Conservation (phyloP, 176 grass and related monocot genomes). For the Thinopyrum elongatum region DNA sequence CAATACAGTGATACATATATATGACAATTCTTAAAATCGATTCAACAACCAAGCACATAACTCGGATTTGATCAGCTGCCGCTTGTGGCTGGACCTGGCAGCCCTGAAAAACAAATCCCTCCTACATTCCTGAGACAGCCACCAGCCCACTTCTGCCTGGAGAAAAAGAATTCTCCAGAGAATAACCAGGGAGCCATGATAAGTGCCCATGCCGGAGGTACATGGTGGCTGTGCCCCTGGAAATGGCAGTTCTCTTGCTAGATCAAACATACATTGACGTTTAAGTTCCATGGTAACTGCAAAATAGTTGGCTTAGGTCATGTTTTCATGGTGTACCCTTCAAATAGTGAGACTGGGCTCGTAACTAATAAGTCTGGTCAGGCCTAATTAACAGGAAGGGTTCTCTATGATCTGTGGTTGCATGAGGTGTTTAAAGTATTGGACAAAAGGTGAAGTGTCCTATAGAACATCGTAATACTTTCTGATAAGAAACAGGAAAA, state of each 20-base stretch:
- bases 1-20: neutral
- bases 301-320: constrained; percentile 2
- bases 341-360: neutral
- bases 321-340: neutral
- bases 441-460: neutral
- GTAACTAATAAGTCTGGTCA: constrained; percentile 3
- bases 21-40: neutral
- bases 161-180: neutral
- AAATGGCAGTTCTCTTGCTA: neutral
- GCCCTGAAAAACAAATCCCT: neutral
- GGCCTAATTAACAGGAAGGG: neutral
- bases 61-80: neutral
- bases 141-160: neutral
- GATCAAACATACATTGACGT: neutral
- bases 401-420: neutral
- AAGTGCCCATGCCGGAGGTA: neutral
- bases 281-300: neutral
- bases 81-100: neutral
- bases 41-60: neutral
- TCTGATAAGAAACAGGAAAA: neutral
- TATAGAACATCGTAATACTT: neutral
- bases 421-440: constrained; percentile 1
- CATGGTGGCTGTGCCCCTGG: neutral
- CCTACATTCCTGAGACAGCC: neutral
- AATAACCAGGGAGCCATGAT: neutral